Evolutionary conservation across 1,139 yeast species (phyloP), one percentile per base, ranked within the genome.

Genomic region (Arxiozyma slooffiae): DNA sequence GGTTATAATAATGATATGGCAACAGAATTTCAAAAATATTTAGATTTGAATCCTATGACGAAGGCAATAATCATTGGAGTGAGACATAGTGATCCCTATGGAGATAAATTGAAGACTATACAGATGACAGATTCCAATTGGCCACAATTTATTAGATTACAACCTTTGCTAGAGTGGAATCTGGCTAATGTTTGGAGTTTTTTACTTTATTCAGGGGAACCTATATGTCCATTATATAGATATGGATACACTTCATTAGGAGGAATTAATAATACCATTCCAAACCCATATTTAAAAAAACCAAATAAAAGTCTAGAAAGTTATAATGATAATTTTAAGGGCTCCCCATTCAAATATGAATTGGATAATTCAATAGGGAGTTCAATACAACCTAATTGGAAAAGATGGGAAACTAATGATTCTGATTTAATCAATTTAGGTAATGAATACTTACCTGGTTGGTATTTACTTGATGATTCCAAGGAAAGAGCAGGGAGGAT

Each of bases 171-270:
- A 34, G 66, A 64, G 49, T 67, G 70, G 70, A 61, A 58, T 41
- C 51, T 67, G 37, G 55, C 59, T 3, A 54, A 60, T 44, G 57
- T 67, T 11, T 67, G 70, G 70, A 63, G 68, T 46, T 63, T 64
- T 48, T 50, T 67, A 21, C 48, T 67, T 4, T 67, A 59, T 49
- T 59, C 67, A 0, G 60, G 60, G 21, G 69, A 67, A 45, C 69
- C 68, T 4, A 58, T 64, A 22, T 64, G 70, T 54, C 65, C 63
- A 9, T 42, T 67, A 17, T 67, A 67, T 48, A 54, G 53, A 5
- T 22, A 51, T 24, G 70, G 70, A 3, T 66, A 63, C 46, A 66
- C 70, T 0, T 66, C 69, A 0, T 47, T 67, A 14, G 70, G 70
- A 7, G 54, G 61, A 34, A 55, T 65, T 3, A 51, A 54, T 26